phyloP scores from a whole-genome alignment of 257 asterid species.

The Gentiana dahurica region DNA sequence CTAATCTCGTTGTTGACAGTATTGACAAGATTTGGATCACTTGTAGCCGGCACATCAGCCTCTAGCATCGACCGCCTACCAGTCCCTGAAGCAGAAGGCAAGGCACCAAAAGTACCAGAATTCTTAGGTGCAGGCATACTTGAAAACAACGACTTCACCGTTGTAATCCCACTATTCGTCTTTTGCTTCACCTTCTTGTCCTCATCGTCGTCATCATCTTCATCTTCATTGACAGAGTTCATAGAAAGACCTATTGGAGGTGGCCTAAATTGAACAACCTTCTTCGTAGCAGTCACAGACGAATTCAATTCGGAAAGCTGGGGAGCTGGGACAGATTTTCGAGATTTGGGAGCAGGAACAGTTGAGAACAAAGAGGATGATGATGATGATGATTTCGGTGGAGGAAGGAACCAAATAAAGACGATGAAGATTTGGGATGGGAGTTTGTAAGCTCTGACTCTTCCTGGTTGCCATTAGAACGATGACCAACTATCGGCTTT shows the following conservation, averaged over 20 bases:
- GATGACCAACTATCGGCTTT: conserved; percentile 9
- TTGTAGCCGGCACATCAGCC: conserved; percentile 31
- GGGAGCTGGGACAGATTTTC: conserved; percentile 4
- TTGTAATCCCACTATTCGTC: conserved; percentile 27
- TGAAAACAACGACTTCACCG: conserved; percentile 42
- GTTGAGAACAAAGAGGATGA: conserved; percentile 26
- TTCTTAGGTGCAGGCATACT: conserved; percentile 77
- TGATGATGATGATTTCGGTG: conserved; percentile 36
- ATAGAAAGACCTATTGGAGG: conserved; percentile 41
- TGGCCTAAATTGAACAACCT: conserved; percentile 72
- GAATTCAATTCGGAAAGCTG: conserved; percentile 7
- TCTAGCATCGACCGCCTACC: conserved; percentile 65
- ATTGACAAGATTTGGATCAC: conserved; percentile 14
- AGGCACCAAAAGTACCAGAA: conserved; percentile 52
- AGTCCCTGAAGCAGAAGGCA: conserved; percentile 48
- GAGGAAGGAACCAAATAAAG: conserved; percentile 40
- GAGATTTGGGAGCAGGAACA: conserved; percentile 25
- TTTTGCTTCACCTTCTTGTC: conserved; percentile 41
- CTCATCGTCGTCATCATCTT: conserved; percentile 39
- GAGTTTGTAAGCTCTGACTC: background rate
- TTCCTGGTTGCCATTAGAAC: background rate
- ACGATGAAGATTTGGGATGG: conserved; percentile 32
- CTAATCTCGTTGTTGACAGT: conserved; percentile 8
- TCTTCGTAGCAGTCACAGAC: conserved; percentile 21
- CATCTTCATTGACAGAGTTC: conserved; percentile 10